Percentiles rank a stretch among this genome's conserved stretches.
These are phyloP conservation scores for Paramecium tetraurelia DNA, from an alignment of 73 alveolate species.

Conservation along the genomic window DNA sequence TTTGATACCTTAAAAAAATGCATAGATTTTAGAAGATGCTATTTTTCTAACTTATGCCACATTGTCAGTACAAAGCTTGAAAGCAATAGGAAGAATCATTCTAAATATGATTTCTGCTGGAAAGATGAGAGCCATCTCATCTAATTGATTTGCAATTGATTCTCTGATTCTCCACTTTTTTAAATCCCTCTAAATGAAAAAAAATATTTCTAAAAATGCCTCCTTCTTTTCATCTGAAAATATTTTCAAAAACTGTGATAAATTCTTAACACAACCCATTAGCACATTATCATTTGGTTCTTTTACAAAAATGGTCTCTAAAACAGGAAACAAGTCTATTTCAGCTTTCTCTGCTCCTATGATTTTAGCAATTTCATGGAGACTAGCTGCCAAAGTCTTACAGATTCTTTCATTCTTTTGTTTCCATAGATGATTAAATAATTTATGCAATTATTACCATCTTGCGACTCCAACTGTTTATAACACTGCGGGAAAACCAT, in stretches of 20 bases:
- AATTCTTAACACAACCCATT: conserved; percentile 65
- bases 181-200: conserved; percentile 62
- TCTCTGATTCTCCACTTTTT: conserved; percentile 74
- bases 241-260: conserved; percentile 68
- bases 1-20: not conserved
- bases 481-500: conserved; percentile 81
- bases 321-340: conserved; percentile 73
- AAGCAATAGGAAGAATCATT: conserved; percentile 65
- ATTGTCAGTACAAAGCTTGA: conserved; percentile 68
- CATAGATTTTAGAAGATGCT: conserved; percentile 59
- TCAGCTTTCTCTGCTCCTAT: conserved; percentile 77
- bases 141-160: conserved; percentile 56
- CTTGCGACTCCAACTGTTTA: conserved; percentile 64
- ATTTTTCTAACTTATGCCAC: conserved; percentile 69
- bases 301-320: conserved; percentile 62
- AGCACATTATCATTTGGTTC: conserved; percentile 36
- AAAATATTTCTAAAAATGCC: conserved; percentile 60
- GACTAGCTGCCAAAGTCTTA: conserved; percentile 69
- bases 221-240: conserved; percentile 69
- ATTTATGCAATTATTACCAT: conserved; percentile 69
- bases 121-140: conserved; percentile 63
- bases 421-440: conserved; percentile 60
- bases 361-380: conserved; percentile 79
- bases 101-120: conserved; percentile 64
- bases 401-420: conserved; percentile 71